Evolutionary conservation across 1,284 basidiomycete species (phyloP).

Genomic region (Ceratobasidium sp.): DNA sequence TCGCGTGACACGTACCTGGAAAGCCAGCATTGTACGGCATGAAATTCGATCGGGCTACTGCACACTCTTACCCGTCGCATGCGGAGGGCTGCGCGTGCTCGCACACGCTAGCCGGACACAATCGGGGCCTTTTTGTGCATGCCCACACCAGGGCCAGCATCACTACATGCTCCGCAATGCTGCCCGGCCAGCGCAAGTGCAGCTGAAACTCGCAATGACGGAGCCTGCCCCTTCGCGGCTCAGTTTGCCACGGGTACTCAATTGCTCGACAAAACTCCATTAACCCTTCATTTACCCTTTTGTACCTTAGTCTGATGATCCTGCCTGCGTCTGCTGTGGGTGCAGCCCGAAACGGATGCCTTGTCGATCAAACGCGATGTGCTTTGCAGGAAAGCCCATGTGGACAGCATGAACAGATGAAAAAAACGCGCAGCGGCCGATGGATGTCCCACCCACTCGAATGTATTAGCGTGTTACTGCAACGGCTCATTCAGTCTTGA

Average conservation of each 20-base stretch:
- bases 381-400: not conserved
- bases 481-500: constrained; percentile 13
- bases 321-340: not conserved
- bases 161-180: constrained; percentile 2
- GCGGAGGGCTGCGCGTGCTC: not conserved
- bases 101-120: constrained; percentile 1
- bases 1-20: constrained; percentile 6
- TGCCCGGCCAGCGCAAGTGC: not conserved
- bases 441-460: not conserved
- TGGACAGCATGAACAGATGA: not conserved
- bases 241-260: constrained; percentile 13
- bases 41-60: not conserved
- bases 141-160: not conserved
- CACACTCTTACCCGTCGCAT: not conserved
- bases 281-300: not conserved
- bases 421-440: not conserved
- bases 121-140: constrained; percentile 8
- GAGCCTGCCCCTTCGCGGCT: constrained; percentile 1
- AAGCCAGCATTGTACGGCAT: not conserved
- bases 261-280: not conserved
- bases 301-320: not conserved
- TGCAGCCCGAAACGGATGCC: not conserved
- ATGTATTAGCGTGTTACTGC: not conserved
- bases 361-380: constrained; percentile 7
- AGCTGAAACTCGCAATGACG: constrained; percentile 1